Percentiles rank a stretch among this genome's conserved stretches.
These are phyloP conservation scores for Phytophthora crassamura DNA, from an alignment of 352 stramenopile species.

Conservation along the genomic window DNA sequence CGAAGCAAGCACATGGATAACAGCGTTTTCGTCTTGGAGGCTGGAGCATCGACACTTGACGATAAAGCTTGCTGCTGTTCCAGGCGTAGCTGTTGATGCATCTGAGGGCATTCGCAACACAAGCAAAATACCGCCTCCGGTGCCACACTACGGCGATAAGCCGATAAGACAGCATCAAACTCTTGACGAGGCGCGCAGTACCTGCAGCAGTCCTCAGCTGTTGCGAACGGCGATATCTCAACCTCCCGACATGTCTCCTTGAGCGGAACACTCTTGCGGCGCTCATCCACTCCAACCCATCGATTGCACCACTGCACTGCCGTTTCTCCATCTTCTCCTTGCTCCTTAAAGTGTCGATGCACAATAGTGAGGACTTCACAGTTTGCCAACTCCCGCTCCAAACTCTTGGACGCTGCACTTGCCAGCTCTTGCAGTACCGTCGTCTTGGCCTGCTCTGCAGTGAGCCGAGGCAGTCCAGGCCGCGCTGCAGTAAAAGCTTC, in stretches of 20 bases:
- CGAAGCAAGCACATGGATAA: constrained; percentile 40
- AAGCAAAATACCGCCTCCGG: constrained; percentile 21
- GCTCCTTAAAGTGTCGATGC: constrained; percentile 18
- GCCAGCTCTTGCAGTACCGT: constrained; percentile 35
- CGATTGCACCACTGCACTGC: constrained; percentile 11
- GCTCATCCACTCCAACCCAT: constrained; percentile 33
- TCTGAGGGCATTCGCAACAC: constrained; percentile 24
- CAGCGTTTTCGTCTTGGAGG: constrained; percentile 11
- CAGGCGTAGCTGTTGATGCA: constrained; percentile 20
- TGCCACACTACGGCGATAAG: constrained; percentile 4
- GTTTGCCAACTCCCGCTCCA: constrained; percentile 18
- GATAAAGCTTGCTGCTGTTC: constrained; percentile 15
- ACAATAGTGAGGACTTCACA: constrained; percentile 41
- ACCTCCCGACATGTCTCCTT: constrained; percentile 15
- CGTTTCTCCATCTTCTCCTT: background rate
- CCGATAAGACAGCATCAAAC: constrained; percentile 9
- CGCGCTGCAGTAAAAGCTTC: constrained; percentile 41
- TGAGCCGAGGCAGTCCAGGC: constrained; percentile 32
- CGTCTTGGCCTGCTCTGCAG: constrained; percentile 16
- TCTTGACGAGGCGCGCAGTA: constrained; percentile 19
- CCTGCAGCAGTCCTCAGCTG: constrained; percentile 8
- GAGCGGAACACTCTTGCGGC: constrained; percentile 31
- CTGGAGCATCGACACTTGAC: constrained; percentile 5
- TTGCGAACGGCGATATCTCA: background rate
- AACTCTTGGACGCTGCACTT: constrained; percentile 6